phyloP scores from a whole-genome alignment of 192 early-diverging fungal genomes.

The Coemansia sp. region DNA sequence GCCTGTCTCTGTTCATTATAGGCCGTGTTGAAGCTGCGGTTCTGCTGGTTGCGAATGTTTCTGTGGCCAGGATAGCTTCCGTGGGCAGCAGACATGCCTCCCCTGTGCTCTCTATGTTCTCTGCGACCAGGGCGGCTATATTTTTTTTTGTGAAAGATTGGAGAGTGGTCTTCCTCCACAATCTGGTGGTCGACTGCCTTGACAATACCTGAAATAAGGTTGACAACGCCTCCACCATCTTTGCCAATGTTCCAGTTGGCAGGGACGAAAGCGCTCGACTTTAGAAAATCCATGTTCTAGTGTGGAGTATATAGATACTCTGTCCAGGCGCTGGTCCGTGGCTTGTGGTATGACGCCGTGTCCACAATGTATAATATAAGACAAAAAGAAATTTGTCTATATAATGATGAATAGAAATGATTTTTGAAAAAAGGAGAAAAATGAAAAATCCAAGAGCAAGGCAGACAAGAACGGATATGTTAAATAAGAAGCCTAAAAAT shows the following conservation, averaged over 20 bases:
- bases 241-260: conserved; percentile 32
- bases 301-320: background rate
- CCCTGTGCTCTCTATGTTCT: background rate
- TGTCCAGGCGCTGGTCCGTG: background rate
- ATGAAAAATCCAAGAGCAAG: background rate
- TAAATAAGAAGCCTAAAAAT: conserved; percentile 4
- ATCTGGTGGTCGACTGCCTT: conserved; percentile 32
- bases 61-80: background rate
- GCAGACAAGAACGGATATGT: background rate
- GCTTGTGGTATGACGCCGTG: background rate
- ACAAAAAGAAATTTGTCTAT: conserved; percentile 3
- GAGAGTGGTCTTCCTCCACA: conserved; percentile 1
- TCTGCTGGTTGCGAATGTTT: background rate
- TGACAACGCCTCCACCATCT: conserved; percentile 18
- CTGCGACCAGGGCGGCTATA: background rate
- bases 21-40: background rate
- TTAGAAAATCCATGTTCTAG: conserved; percentile 9
- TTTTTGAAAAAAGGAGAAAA: conserved; percentile 5
- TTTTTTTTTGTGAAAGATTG: background rate
- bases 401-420: background rate
- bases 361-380: background rate
- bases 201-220: conserved; percentile 34
- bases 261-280: conserved; percentile 44
- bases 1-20: background rate
- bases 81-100: background rate